phyloP scores from a whole-genome alignment of 148 eudicot species.

The Rheum nobile region DNA sequence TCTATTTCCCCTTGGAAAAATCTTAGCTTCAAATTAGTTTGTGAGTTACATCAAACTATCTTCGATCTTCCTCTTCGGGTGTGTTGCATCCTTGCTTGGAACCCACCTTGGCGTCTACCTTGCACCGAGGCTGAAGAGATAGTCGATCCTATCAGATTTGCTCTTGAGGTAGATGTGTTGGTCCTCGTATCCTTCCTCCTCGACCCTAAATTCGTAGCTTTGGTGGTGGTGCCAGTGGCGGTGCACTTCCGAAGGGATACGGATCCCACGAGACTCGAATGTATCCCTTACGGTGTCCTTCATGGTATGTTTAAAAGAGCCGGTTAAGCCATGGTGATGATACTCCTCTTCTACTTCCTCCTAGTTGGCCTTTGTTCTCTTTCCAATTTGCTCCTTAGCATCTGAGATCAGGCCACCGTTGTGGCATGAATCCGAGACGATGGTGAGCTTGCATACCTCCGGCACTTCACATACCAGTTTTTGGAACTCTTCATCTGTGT shows the following conservation, averaged over 20 bases:
- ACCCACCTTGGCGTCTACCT: no score
- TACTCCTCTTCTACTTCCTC: background rate
- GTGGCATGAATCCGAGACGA: constrained; percentile 89
- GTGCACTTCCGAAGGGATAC: constrained; percentile 31
- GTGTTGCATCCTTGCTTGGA: no score
- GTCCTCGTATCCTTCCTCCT: constrained; percentile 28
- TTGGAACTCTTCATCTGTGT: constrained; percentile 70
- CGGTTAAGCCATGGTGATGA: constrained; percentile 22
- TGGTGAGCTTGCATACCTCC: constrained; percentile 54
- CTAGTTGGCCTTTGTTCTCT: constrained; percentile 12
- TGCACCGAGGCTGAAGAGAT: no score
- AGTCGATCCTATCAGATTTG: no score
- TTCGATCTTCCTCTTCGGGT: no score
- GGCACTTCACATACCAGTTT: constrained; percentile 61
- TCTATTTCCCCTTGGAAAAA: no score
- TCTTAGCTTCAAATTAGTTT: no score
- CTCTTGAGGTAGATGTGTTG: constrained; percentile 39
- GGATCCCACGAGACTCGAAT: constrained; percentile 65
- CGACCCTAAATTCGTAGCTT: constrained; percentile 28
- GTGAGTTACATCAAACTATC: no score
- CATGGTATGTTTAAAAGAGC: constrained; percentile 34
- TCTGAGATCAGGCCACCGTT: constrained; percentile 82
- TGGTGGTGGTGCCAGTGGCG: constrained; percentile 30
- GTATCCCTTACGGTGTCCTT: constrained; percentile 25
- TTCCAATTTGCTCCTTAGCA: constrained; percentile 82